Base-by-base conservation (phyloP, 2,329 filamentous ascomycete genomes). In the Fusarium sterilihyphosum region DNA sequence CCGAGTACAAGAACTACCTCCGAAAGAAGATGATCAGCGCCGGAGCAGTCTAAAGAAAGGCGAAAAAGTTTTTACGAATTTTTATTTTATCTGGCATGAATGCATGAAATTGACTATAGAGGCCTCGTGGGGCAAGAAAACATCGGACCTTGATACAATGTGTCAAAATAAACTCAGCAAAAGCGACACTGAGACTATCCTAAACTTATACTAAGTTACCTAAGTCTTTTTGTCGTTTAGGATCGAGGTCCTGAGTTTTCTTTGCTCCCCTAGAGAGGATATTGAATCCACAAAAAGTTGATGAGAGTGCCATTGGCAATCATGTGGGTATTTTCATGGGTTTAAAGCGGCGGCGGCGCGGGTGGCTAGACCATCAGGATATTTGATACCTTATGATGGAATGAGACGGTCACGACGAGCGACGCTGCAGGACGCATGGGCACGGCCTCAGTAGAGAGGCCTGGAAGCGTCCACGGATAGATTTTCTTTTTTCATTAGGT, bases 1-100 rank as follows among this genome's bases (percentile, higher is more conserved):
- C 92, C 78, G 92, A 95, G 70, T 99, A 99, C 94, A 99, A 99
- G 94, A 94, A 97, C 87, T 91, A 98, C 86, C 90, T 99, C 81
- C 92, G 96, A 83, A 98, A 98, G 92, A 98, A 98, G 94, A 99
- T 99, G 96, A 87, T 98, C 81, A 90, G 90, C 52, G 86, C 91
- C 65, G 96, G 96, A 83, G 94, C 94, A 77, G 95, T 98, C 82
- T 97, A 94, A 29, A 29, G 29, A 29, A 29, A 88, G 65, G 38
- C 20, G 54, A 46, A 47, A 61, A 69, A 61, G 54, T 46, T 56
- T 49, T 66, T 67, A 64, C 44, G 73, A 71, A 56, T 57, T 56
- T 73, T 69, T 59, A 58, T 73, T 73, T 56, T 73, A 61, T 74
- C 70, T 72, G 68, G 63, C 62, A 75, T 50, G 67, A 67, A 59